Evolutionary conservation across 2,329 filamentous ascomycete species (phyloP).

Genomic region (Nemania bipapillata): DNA sequence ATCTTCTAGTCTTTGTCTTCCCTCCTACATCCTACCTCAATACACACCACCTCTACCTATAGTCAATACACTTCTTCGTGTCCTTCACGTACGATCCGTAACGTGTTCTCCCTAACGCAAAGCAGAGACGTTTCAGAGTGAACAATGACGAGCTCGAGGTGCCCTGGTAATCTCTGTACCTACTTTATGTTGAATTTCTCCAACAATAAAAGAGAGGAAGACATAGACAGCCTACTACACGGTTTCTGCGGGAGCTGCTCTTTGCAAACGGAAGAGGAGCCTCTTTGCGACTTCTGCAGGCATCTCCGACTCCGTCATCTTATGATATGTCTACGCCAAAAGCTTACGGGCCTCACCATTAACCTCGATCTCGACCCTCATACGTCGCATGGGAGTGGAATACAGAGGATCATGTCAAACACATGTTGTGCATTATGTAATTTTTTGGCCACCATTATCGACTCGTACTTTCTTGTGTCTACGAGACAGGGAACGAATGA

Average conservation of each 20-base stretch:
- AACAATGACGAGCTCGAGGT: too few species aligned
- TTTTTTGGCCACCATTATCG: neutral
- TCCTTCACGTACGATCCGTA: too few species aligned
- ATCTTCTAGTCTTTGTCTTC: too few species aligned
- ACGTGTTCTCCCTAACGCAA: too few species aligned
- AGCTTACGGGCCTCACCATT: neutral
- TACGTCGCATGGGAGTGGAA: neutral
- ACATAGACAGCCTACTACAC: conserved; percentile 1
- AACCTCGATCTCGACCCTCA: neutral
- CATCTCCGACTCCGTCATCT: conserved; percentile 12
- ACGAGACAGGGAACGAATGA: conserved; percentile 2
- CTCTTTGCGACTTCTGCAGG: neutral
- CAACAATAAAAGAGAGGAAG: too few species aligned
- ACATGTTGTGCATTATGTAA: neutral
- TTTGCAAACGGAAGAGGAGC: neutral
- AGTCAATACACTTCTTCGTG: too few species aligned
- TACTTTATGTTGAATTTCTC: too few species aligned
- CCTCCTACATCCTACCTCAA: too few species aligned
- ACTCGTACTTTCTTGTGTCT: conserved; percentile 8
- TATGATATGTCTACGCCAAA: neutral
- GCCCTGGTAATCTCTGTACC: too few species aligned
- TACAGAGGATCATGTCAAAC: conserved; percentile 11
- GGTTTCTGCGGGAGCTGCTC: neutral
- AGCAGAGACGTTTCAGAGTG: too few species aligned
- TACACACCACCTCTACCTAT: too few species aligned